These are phyloP conservation scores for Zygoascus flipseniorum DNA, from an alignment of 805 yeast species.

Conservation along the genomic window DNA sequence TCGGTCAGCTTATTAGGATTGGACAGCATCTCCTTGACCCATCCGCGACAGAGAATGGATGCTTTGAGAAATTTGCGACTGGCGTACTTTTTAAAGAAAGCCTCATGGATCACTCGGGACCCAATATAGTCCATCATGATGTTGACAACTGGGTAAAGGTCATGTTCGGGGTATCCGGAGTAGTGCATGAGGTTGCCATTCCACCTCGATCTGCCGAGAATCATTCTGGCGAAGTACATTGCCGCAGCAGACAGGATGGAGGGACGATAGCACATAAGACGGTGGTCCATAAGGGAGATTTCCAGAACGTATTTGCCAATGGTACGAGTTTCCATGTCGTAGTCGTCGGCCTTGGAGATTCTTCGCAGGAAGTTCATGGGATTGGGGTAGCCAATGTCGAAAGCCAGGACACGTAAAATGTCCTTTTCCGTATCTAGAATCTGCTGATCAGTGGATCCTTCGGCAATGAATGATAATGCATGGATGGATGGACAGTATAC, in stretches of 20 bases:
- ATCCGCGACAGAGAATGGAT: slow-evolving; percentile 27
- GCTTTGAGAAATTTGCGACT: slow-evolving; percentile 77
- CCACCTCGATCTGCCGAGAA: slow-evolving; percentile 66
- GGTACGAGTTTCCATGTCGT: slow-evolving; percentile 75
- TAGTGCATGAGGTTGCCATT: slow-evolving; percentile 80
- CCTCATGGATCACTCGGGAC: slow-evolving; percentile 81
- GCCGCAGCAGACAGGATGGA: slow-evolving; percentile 81
- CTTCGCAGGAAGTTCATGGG: slow-evolving; percentile 86
- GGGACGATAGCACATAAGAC: slow-evolving; percentile 65
- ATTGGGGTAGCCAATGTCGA: slow-evolving; percentile 75
- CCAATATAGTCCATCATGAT: slow-evolving; percentile 65
- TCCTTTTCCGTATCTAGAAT: slow-evolving; percentile 77
- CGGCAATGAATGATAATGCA: slow-evolving; percentile 81
- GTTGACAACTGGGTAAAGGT: slow-evolving; percentile 62
- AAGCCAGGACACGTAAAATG: slow-evolving; percentile 61
- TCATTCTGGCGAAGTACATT: slow-evolving; percentile 71
- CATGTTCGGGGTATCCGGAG: slow-evolving; percentile 72
- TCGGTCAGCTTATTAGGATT: background rate
- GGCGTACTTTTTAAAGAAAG: slow-evolving; percentile 88
- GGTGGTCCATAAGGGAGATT: slow-evolving; percentile 64
- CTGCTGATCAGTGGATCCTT: slow-evolving; percentile 73
- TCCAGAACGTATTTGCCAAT: slow-evolving; percentile 80
- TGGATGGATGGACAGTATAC: slow-evolving; percentile 79
- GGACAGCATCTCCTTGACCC: slow-evolving; percentile 23
- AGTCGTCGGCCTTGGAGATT: slow-evolving; percentile 84